A percentile compares a stretch with the other conserved stretches of the same genome.
These are phyloP conservation scores for Coriolopsis trogii DNA, from an alignment of 1,284 basidiomycete genomes.

Conservation along the genomic window DNA sequence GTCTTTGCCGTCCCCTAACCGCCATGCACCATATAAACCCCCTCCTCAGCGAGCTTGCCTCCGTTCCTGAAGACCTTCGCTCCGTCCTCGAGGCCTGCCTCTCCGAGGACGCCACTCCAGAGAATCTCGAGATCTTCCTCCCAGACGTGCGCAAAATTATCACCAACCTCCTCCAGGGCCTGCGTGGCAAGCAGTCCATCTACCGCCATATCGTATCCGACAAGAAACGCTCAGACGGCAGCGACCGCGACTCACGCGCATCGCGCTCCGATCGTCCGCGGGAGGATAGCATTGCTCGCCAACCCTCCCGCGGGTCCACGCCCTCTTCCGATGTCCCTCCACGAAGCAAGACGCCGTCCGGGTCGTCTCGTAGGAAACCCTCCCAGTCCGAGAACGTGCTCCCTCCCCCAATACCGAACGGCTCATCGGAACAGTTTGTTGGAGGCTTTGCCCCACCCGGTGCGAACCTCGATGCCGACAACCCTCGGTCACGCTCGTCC, in stretches of 20 bases:
- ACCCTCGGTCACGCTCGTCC: slow-evolving; percentile 22
- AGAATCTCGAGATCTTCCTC: slow-evolving; percentile 88
- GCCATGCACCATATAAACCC: slow-evolving; percentile 1
- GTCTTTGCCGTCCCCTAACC: slow-evolving; percentile 1
- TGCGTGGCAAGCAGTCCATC: slow-evolving; percentile 89
- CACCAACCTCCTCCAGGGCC: slow-evolving; percentile 87
- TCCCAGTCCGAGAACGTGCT: slow-evolving; percentile 29
- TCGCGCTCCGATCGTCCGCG: slow-evolving; percentile 29
- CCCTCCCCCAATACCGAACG: slow-evolving; percentile 35
- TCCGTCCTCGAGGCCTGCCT: slow-evolving; percentile 88
- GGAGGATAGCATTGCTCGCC: slow-evolving; percentile 15
- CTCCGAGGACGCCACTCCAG: slow-evolving; percentile 85
- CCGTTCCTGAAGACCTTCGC: slow-evolving; percentile 90
- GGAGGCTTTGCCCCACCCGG: slow-evolving; percentile 47
- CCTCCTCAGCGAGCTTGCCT: slow-evolving; percentile 75
- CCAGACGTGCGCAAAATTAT: slow-evolving; percentile 94
- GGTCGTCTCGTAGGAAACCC: slow-evolving; percentile 35
- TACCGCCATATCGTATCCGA: slow-evolving; percentile 72
- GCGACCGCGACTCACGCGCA: slow-evolving; percentile 53
- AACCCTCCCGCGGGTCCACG: slow-evolving; percentile 25
- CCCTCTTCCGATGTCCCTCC: slow-evolving; percentile 13
- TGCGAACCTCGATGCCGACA: slow-evolving; percentile 7
- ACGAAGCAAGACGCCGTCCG: slow-evolving; percentile 27
- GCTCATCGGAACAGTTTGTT: slow-evolving; percentile 43
- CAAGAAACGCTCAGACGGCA: slow-evolving; percentile 45